Percentiles rank a stretch among this genome's conserved stretches.
Evolutionary conservation across 2,329 filamentous ascomycete genomes (phyloP).

Genomic region (Colletotrichum spinosum): DNA sequence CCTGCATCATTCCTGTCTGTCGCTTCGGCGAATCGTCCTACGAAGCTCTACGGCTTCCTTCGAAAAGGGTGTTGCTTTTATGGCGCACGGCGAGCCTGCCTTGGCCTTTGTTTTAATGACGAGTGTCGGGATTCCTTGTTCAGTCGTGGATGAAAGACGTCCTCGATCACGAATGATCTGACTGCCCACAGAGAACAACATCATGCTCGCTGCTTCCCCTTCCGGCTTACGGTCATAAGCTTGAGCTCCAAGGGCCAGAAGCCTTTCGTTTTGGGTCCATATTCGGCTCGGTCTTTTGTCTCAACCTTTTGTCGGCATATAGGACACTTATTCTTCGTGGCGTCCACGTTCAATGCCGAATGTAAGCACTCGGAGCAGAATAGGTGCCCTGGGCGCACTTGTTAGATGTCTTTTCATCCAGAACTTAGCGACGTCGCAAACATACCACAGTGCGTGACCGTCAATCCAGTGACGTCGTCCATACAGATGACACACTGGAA

Average conservation of each 20-base stretch:
- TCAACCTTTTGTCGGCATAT: constrained; percentile 73
- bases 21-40: background rate
- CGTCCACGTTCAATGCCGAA: constrained; percentile 68
- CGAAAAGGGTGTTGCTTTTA: no score
- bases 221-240: constrained; percentile 66
- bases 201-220: constrained; percentile 56
- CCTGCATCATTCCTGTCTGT: background rate
- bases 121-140: no score
- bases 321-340: constrained; percentile 68
- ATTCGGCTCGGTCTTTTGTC: constrained; percentile 53
- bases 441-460: constrained; percentile 76
- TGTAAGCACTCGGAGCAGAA: constrained; percentile 74
- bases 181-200: no score
- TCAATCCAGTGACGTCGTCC: constrained; percentile 69
- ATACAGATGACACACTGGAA: constrained; percentile 78
- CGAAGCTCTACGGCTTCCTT: no score
- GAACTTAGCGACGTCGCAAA: constrained; percentile 20
- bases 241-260: constrained; percentile 72
- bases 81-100: no score
- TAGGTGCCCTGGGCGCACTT: constrained; percentile 63
- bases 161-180: no score
- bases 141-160: no score
- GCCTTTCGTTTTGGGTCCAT: constrained; percentile 61
- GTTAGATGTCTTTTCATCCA: background rate
- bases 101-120: no score